These are phyloP conservation scores for Trichopus zeylanicus DNA, from an alignment of 116 monocot genomes.

Conservation along the genomic window DNA sequence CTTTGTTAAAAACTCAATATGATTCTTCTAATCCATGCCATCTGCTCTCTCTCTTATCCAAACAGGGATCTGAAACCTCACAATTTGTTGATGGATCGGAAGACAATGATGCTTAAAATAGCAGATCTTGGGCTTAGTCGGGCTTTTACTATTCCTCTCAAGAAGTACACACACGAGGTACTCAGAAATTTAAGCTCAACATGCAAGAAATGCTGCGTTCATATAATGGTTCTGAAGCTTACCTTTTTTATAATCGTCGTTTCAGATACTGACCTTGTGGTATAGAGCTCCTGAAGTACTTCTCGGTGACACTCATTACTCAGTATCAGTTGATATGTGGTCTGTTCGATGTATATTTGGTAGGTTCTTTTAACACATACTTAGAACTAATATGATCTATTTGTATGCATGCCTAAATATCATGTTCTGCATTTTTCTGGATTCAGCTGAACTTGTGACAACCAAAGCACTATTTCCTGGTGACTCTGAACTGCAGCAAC, in stretches of 20 bases:
- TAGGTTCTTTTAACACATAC: conserved; percentile 15
- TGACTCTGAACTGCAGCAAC: conserved; percentile 95
- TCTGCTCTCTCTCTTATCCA: too few relatives aligned
- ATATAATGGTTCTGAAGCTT: neutral
- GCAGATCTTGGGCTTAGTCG: conserved; percentile 89
- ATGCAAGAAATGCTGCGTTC: too few relatives aligned
- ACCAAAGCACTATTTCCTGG: conserved; percentile 81
- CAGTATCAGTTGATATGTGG: conserved; percentile 98
- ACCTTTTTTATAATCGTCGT: neutral
- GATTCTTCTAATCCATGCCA: neutral
- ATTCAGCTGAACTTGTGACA: conserved; percentile 79
- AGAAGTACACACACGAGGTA: conserved; percentile 98
- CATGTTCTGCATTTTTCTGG: neutral
- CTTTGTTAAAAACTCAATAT: neutral
- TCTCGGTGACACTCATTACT: conserved; percentile 72
- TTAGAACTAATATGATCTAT: too few relatives aligned
- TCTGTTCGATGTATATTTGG: conserved; percentile 97
- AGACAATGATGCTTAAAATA: conserved; percentile 87
- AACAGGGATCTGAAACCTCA: conserved; percentile 97
- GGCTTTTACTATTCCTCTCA: conserved; percentile 72
- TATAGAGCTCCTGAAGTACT: conserved; percentile 97
- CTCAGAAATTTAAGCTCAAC: neutral
- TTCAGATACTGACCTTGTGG: conserved; percentile 92
- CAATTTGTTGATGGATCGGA: conserved; percentile 87
- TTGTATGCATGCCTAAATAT: too few relatives aligned